Conservation (phyloP, 2,329 filamentous ascomycete species). For the Xylaria digitata region DNA sequence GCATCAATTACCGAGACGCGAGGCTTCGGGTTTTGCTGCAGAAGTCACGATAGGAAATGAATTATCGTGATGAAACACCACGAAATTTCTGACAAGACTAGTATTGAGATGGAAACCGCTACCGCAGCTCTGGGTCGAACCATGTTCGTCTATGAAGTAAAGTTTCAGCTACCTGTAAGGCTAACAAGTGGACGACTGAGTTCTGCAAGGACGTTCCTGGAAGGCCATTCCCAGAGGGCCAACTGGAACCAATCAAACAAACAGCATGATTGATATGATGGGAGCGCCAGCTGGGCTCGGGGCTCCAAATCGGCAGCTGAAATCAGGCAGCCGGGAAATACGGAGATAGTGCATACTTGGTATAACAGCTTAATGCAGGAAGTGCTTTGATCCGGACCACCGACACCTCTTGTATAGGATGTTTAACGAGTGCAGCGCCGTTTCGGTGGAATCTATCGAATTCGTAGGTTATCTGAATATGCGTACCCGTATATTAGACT, state of each 20-base stretch:
- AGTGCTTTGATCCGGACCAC: not conserved
- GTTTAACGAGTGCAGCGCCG: not conserved
- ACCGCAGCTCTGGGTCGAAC: not conserved
- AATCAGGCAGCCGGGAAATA: not conserved
- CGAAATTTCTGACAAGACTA: not conserved
- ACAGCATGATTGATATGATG: not conserved
- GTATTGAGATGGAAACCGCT: not conserved
- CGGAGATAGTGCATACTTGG: not conserved
- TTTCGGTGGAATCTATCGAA: not conserved
- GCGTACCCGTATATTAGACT: not conserved
- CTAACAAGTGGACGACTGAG: not conserved
- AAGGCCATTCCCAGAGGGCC: not conserved
- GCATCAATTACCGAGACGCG: not conserved
- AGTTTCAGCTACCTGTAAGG: not conserved
- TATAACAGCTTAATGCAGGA: not conserved
- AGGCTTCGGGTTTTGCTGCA: not conserved
- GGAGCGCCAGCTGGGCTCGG: not conserved
- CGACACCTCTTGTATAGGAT: not conserved
- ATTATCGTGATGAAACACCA: not conserved
- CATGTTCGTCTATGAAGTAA: not conserved
- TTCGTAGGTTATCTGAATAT: not conserved
- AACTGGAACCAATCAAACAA: not conserved
- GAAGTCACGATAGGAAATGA: not conserved
- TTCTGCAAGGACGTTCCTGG: slow-evolving; percentile 1
- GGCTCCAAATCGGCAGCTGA: not conserved